These are phyloP conservation scores for Venturia carpophila DNA, from an alignment of 2,329 filamentous ascomycete species.

Conservation along the genomic window DNA sequence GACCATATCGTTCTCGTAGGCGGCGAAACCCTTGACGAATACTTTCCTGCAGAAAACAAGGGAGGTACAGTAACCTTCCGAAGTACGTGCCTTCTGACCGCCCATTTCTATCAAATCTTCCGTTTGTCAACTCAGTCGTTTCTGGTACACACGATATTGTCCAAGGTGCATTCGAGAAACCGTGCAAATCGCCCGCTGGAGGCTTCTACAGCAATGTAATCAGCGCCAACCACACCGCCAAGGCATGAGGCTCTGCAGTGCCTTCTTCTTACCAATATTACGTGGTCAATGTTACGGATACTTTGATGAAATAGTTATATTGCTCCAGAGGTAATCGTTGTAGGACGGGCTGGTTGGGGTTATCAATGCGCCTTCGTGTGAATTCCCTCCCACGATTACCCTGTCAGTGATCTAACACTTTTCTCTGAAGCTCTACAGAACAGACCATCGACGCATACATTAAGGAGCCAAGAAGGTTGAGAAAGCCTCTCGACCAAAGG, in stretches of 20 bases:
- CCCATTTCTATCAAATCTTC: neutral
- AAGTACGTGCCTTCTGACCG: neutral
- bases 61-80: conserved; percentile 3
- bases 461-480: neutral
- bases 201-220: neutral
- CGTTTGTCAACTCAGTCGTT: neutral
- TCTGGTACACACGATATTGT: neutral
- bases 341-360: conserved; percentile 66
- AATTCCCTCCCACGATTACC: neutral
- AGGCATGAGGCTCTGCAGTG: neutral
- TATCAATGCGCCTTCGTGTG: conserved; percentile 55
- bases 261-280: neutral
- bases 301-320: conserved; percentile 69
- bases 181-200: neutral
- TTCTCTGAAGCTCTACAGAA: neutral
- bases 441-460: neutral
- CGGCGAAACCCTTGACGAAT: neutral
- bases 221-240: neutral
- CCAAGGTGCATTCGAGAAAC: conserved; percentile 5
- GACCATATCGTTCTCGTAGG: neutral
- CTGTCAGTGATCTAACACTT: neutral
- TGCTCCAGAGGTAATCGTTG: conserved; percentile 70
- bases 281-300: conserved; percentile 32
- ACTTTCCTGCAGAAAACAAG: neutral
- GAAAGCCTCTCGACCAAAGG: neutral